These are phyloP conservation scores for Diaporthe aspalathi DNA, from an alignment of 2,329 filamentous ascomycete genomes.

Conservation along the genomic window DNA sequence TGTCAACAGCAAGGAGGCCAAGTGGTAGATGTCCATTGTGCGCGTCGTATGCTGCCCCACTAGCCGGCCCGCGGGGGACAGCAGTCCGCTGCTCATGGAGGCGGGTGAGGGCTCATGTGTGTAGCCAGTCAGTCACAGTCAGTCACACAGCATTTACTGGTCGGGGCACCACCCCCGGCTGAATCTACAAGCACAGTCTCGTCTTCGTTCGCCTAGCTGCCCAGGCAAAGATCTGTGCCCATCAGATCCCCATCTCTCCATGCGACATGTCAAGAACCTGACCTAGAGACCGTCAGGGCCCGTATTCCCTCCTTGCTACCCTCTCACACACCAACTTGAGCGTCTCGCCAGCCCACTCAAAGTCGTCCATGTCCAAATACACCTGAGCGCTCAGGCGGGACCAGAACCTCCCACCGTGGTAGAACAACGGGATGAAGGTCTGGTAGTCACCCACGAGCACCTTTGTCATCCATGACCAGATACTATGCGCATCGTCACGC, in stretches of 20 bases:
- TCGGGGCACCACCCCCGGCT: neutral
- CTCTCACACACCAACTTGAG: constrained; percentile 63
- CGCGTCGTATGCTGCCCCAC: neutral
- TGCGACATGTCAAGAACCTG: neutral
- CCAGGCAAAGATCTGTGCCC: neutral
- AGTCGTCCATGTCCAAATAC: constrained; percentile 84
- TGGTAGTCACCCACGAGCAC: constrained; percentile 69
- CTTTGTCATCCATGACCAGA: constrained; percentile 68
- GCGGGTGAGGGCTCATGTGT: neutral
- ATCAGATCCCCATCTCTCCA: neutral
- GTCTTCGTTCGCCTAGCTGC: neutral
- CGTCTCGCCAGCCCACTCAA: constrained; percentile 73
- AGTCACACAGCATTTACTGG: neutral
- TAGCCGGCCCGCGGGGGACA: neutral
- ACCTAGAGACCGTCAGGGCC: constrained; percentile 9
- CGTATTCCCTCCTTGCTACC: constrained; percentile 50
- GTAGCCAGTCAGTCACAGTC: neutral
- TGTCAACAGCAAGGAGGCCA: constrained; percentile 65
- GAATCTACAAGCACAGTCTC: constrained; percentile 26
- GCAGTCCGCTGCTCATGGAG: neutral
- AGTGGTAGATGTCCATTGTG: constrained; percentile 58
- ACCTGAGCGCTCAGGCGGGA: constrained; percentile 82
- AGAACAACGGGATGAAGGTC: constrained; percentile 76
- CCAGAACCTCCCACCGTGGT: constrained; percentile 74
- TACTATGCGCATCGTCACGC: constrained; percentile 48